phyloP scores from a whole-genome alignment of 305 asterid genomes.

The Withania somnifera region DNA sequence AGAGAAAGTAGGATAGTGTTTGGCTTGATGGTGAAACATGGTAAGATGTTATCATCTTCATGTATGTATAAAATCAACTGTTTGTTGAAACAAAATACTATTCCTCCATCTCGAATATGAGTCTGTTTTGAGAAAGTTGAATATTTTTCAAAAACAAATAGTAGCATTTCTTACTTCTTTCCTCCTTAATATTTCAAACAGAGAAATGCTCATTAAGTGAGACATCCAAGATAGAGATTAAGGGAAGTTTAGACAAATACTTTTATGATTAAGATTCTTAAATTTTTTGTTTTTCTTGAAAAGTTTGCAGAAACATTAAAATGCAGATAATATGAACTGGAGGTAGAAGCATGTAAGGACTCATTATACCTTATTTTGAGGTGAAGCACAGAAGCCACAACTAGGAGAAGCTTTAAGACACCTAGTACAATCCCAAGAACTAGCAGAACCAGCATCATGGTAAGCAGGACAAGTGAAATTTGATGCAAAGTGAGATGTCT shows the following conservation, averaged over 20 bases:
- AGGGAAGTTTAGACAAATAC: too few species aligned
- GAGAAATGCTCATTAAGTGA: too few species aligned
- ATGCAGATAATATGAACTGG: not conserved
- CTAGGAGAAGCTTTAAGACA: conserved; percentile 24
- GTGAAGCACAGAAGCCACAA: conserved; percentile 36
- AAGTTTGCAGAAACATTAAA: not conserved
- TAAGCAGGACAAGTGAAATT: conserved; percentile 11
- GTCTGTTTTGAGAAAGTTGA: not conserved
- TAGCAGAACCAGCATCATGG: conserved; percentile 5
- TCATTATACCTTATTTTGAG: conserved; percentile 14
- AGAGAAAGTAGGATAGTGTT: not conserved
- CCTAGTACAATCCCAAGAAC: conserved; percentile 28
- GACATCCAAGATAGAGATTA: too few species aligned
- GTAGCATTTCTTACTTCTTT: too few species aligned
- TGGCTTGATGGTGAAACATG: not conserved
- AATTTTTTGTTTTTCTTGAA: not conserved
- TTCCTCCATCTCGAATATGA: not conserved
- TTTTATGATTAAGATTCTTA: too few species aligned
- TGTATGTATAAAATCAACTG: not conserved
- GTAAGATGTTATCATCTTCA: not conserved
- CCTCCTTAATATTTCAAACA: too few species aligned
- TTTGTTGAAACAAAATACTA: not conserved
- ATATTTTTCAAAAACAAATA: not conserved
- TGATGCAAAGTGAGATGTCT: conserved; percentile 9
- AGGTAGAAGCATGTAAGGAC: not conserved